Evolutionary conservation across 2,329 filamentous ascomycete species (phyloP).

Genomic region (Bipolaris gigantea): DNA sequence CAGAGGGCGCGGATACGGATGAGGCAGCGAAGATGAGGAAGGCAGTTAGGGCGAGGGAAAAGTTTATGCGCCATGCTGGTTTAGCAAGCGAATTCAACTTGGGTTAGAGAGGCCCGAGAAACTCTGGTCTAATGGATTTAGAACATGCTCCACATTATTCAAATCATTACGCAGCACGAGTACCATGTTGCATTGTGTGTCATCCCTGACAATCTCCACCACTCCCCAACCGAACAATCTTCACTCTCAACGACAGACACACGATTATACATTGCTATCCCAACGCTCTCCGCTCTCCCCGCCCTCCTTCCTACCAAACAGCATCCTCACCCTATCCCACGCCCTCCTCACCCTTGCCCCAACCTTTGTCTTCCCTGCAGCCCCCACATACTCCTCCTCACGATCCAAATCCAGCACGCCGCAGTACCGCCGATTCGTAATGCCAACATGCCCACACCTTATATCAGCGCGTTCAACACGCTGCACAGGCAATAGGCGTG

Average conservation of each 20-base stretch:
- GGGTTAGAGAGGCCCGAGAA: constrained; percentile 47
- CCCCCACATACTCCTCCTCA: not conserved
- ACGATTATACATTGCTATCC: not conserved
- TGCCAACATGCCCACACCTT: not conserved
- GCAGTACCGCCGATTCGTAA: not conserved
- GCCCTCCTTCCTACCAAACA: not conserved
- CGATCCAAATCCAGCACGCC: not conserved
- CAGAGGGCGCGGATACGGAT: constrained; percentile 54
- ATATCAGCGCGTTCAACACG: not conserved
- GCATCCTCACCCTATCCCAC: not conserved
- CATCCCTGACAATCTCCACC: too few species aligned
- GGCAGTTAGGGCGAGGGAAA: constrained; percentile 52
- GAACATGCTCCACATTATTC: not conserved
- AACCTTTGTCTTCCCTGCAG: not conserved
- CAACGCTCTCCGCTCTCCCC: not conserved
- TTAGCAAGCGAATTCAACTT: constrained; percentile 70
- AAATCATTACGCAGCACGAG: too few species aligned
- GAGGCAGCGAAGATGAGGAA: constrained; percentile 66
- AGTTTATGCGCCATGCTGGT: constrained; percentile 54
- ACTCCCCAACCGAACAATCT: too few species aligned
- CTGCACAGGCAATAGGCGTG: not conserved
- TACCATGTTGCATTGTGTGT: too few species aligned
- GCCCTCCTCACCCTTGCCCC: not conserved
- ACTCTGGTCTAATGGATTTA: too few species aligned
- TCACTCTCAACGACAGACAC: too few species aligned